Evolutionary conservation across 345 rosid species (phyloP).

Genomic region (Luvunga scandens): DNA sequence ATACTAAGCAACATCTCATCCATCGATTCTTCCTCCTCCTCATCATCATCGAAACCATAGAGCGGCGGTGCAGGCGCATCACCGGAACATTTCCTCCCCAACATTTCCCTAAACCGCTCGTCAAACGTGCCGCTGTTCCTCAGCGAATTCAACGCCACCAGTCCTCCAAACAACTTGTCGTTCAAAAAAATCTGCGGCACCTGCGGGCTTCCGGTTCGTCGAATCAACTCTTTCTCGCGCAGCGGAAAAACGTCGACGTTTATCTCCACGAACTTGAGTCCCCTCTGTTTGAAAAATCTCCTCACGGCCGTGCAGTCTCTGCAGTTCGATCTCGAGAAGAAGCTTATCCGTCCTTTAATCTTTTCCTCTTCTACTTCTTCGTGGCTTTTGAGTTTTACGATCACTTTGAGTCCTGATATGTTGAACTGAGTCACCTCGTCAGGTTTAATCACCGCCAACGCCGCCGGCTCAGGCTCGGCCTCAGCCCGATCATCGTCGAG

Average conservation of each 20-base stretch:
- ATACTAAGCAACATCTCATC: constrained; percentile 55
- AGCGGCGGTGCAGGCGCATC: constrained; percentile 59
- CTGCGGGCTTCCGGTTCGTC: constrained; percentile 53
- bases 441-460: not conserved
- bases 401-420: constrained; percentile 73
- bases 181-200: constrained; percentile 94
- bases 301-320: constrained; percentile 81
- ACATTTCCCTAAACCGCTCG: constrained; percentile 49
- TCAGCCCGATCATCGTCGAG: constrained; percentile 9
- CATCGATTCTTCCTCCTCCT: constrained; percentile 31
- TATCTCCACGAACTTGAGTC: constrained; percentile 67
- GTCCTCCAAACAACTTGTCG: constrained; percentile 74
- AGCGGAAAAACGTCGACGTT: constrained; percentile 73
- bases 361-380: constrained; percentile 16
- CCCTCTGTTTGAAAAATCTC: constrained; percentile 49
- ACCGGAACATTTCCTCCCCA: constrained; percentile 42
- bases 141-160: constrained; percentile 72
- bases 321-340: constrained; percentile 81
- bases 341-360: constrained; percentile 54
- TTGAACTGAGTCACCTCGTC: constrained; percentile 58
- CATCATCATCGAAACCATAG: constrained; percentile 65
- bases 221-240: constrained; percentile 59
- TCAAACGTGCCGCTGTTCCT: constrained; percentile 71
- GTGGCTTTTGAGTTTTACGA: constrained; percentile 53
- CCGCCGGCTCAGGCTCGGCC: no score